Evolutionary conservation across 2,329 filamentous ascomycete species (phyloP).

Genomic region (Cercospora sesami): DNA sequence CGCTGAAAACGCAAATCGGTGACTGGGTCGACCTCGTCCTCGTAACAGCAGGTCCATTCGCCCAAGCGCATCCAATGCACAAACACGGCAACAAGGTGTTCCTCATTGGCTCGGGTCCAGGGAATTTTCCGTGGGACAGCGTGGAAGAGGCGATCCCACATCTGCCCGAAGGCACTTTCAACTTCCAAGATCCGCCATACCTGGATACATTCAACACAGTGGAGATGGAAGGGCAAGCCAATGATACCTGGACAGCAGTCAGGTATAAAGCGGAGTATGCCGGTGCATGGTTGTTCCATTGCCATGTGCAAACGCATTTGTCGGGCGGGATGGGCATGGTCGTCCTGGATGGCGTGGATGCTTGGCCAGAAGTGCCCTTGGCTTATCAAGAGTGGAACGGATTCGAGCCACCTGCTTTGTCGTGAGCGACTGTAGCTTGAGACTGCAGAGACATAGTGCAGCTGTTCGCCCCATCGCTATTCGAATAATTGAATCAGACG

Average conservation of each 20-base stretch:
- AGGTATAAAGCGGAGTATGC: conserved; percentile 50
- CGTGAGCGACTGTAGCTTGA: background rate
- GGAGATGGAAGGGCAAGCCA: conserved; percentile 7
- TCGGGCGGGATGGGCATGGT: conserved; percentile 51
- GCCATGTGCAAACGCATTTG: conserved; percentile 52
- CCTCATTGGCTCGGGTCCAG: conserved; percentile 53
- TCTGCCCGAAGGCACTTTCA: conserved; percentile 53
- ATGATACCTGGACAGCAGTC: conserved; percentile 45
- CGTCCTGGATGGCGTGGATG: conserved; percentile 52
- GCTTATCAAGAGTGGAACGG: conserved; percentile 29
- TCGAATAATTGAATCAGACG: background rate
- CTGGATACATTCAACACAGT: conserved; percentile 50
- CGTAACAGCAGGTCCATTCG: conserved; percentile 20
- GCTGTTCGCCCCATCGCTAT: background rate
- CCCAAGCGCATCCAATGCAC: conserved; percentile 59
- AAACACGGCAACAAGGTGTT: conserved; percentile 65
- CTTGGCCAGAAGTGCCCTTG: conserved; percentile 34
- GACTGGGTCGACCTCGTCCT: conserved; percentile 40
- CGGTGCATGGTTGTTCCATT: conserved; percentile 52
- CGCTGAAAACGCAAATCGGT: conserved; percentile 31
- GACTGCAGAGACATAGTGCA: background rate
- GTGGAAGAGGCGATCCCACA: conserved; percentile 54
- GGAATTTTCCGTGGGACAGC: conserved; percentile 53
- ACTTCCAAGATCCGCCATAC: conserved; percentile 57
- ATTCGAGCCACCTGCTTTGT: conserved; percentile 16